A percentile compares a stretch with the other conserved stretches of the same genome.
Conservation (phyloP, 2,329 filamentous ascomycete species). For the Sordariomycetes sp. region DNA sequence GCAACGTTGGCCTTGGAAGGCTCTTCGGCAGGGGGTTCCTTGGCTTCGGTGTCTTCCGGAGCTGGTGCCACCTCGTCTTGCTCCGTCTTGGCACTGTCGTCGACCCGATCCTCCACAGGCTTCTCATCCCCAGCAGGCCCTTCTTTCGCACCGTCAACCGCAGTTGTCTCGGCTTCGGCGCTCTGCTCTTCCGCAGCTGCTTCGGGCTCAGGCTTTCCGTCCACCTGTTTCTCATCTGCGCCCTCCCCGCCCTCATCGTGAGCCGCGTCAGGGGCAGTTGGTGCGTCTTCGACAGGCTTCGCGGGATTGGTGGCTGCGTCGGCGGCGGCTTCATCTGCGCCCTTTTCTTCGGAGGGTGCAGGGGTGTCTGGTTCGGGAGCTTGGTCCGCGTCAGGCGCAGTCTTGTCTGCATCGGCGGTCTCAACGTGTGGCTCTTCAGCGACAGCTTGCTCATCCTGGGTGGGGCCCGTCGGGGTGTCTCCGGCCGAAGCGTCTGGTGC, state of each 20-base stretch:
- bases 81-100: neutral
- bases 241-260: neutral
- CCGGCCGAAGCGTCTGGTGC: neutral
- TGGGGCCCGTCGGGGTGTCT: neutral
- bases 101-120: neutral
- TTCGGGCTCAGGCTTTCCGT: neutral
- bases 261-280: neutral
- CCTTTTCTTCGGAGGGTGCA: neutral
- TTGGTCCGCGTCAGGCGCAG: neutral
- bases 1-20: neutral
- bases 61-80: neutral
- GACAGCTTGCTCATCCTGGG: neutral
- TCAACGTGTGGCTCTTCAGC: neutral
- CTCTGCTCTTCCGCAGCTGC: neutral
- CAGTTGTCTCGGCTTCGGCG: neutral
- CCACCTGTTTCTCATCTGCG: neutral
- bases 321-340: neutral
- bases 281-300: slow-evolving; percentile 1
- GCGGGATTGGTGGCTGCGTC: neutral
- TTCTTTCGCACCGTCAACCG: neutral
- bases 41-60: neutral
- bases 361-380: neutral
- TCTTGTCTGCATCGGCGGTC: neutral
- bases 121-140: neutral
- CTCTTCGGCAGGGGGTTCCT: neutral